These are phyloP conservation scores for Camillea tinctor DNA, from an alignment of 2,329 filamentous ascomycete species.

Conservation along the genomic window DNA sequence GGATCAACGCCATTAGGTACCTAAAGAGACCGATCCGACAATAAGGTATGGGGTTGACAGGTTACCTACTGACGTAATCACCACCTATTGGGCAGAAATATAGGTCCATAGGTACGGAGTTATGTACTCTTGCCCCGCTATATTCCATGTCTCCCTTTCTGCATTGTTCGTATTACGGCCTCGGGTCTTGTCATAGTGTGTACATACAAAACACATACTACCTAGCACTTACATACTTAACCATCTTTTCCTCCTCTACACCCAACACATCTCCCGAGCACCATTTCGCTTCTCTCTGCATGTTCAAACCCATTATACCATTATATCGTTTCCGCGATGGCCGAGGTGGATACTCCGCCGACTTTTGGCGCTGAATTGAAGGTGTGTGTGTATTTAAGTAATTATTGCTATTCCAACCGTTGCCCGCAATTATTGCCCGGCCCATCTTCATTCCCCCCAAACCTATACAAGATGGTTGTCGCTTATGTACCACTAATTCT, in stretches of 20 bases:
- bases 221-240: neutral
- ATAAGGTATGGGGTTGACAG: conserved; percentile 8
- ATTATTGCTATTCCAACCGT: no score
- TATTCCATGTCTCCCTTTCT: neutral
- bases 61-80: neutral
- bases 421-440: no score
- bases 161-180: neutral
- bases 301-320: conserved; percentile 15
- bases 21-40: no score
- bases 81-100: no score
- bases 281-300: conserved; percentile 15
- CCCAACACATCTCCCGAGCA: conserved; percentile 1
- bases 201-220: neutral
- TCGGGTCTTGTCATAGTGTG: no score
- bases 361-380: conserved; percentile 94
- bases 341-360: conserved; percentile 77
- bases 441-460: conserved; percentile 13
- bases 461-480: conserved; percentile 10
- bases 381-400: conserved; percentile 57
- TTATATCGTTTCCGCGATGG: conserved; percentile 54
- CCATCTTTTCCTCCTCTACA: neutral
- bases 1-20: no score
- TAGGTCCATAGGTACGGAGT: no score
- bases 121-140: no score
- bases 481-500: conserved; percentile 9